Evolutionary conservation across 83 land plant genomes (phyloP).

Genomic region (Larix sibirica): DNA sequence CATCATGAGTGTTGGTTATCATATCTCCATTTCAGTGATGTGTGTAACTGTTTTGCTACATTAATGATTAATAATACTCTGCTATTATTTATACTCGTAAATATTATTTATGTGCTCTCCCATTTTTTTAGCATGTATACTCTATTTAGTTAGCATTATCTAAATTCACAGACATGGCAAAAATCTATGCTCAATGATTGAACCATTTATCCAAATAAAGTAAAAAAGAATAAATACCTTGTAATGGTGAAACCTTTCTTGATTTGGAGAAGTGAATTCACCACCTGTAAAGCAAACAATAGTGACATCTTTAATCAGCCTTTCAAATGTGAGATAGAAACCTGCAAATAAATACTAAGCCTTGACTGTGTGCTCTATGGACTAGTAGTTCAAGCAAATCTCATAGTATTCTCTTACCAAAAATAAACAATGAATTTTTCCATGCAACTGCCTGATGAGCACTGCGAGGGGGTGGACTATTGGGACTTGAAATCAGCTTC

Average conservation of each 20-base stretch:
- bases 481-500: conserved; percentile 98
- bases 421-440: conserved; percentile 89
- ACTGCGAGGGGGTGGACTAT: conserved; percentile 99
- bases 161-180: not conserved
- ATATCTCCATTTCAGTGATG: no score
- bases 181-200: not conserved
- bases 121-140: no score
- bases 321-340: not conserved
- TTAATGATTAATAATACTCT: no score
- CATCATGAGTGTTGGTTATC: no score
- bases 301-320: not conserved
- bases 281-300: conserved; percentile 65
- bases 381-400: not conserved
- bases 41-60: no score
- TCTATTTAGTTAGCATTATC: no score
- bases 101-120: no score
- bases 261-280: conserved; percentile 96
- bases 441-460: conserved; percentile 99
- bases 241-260: conserved; percentile 98
- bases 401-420: conserved; percentile 57
- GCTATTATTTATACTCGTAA: no score
- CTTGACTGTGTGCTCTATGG: not conserved
- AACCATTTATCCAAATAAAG: not conserved
- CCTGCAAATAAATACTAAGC: not conserved
- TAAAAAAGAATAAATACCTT: conserved; percentile 56